Evolutionary conservation across 805 yeast species (phyloP).

Genomic region (Blastobotrys robertii): DNA sequence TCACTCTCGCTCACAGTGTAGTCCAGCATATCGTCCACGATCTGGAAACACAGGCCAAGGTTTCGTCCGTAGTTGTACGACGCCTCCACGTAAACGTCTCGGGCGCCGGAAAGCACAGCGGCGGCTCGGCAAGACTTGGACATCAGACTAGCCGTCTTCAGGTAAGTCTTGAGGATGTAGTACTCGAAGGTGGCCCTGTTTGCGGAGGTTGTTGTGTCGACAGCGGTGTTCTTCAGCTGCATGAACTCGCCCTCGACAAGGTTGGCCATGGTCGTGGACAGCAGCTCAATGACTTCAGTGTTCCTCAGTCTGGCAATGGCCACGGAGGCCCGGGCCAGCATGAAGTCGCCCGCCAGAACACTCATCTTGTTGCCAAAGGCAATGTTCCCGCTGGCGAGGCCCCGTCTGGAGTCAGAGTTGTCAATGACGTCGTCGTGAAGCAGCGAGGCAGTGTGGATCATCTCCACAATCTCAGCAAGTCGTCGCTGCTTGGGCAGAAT

Average conservation of each 20-base stretch:
- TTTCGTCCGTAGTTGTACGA: conserved; percentile 89
- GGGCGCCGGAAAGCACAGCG: conserved; percentile 83
- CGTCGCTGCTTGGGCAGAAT: conserved; percentile 91
- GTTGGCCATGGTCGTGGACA: conserved; percentile 94
- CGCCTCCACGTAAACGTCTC: conserved; percentile 63
- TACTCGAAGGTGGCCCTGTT: conserved; percentile 72
- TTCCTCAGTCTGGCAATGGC: conserved; percentile 87
- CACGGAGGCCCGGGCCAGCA: conserved; percentile 92
- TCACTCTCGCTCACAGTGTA: conserved; percentile 79
- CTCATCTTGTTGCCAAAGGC: conserved; percentile 98
- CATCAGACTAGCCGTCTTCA: conserved; percentile 90
- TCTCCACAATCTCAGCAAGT: conserved; percentile 93
- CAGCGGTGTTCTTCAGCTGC: conserved; percentile 92
- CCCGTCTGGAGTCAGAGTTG: conserved; percentile 73
- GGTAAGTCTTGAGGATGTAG: conserved; percentile 87
- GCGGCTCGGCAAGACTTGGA: conserved; percentile 90
- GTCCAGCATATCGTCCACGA: conserved; percentile 93
- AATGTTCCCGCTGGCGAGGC: conserved; percentile 81
- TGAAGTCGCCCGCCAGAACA: conserved; percentile 90
- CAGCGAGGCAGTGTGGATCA: conserved; percentile 95
- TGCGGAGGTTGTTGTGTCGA: conserved; percentile 42
- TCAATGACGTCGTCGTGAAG: conserved; percentile 97
- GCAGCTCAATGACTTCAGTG: conserved; percentile 93
- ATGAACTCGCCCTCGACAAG: conserved; percentile 97
- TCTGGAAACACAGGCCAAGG: conserved; percentile 89